These are phyloP conservation scores for Gleditsia sinensis DNA, from an alignment of 306 rosid species.

Conservation along the genomic window DNA sequence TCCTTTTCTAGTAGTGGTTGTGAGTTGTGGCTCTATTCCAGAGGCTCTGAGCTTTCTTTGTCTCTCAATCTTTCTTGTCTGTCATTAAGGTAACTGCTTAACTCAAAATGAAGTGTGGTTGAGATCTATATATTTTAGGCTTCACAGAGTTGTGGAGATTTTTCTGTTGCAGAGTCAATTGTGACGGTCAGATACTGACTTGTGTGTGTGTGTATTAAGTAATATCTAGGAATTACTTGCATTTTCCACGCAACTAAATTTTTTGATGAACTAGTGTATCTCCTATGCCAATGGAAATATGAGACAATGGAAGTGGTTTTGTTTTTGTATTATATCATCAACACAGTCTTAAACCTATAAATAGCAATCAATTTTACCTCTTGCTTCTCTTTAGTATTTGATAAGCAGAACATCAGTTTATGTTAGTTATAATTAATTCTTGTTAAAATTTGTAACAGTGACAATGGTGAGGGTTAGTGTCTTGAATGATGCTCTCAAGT, in stretches of 20 bases:
- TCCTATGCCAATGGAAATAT: not conserved
- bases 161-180: not conserved
- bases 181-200: not conserved
- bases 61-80: not conserved
- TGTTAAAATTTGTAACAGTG: conserved; percentile 35
- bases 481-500: conserved; percentile 53
- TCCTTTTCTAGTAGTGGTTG: not conserved
- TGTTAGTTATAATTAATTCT: not conserved
- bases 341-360: not conserved
- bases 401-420: not conserved
- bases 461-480: conserved; percentile 52
- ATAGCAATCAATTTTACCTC: not conserved
- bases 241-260: not conserved
- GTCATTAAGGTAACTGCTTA: not conserved
- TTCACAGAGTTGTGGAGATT: too few relatives aligned
- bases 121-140: not conserved
- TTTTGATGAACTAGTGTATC: not conserved
- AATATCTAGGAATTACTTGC: not conserved
- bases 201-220: not conserved
- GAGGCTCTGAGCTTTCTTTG: not conserved
- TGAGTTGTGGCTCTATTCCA: too few relatives aligned
- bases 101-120: not conserved
- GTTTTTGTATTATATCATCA: not conserved
- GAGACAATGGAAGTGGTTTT: not conserved
- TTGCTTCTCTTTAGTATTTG: not conserved